Conservation (phyloP, 495 filamentous ascomycete species). For the Aspergillus coremiiformis region DNA sequence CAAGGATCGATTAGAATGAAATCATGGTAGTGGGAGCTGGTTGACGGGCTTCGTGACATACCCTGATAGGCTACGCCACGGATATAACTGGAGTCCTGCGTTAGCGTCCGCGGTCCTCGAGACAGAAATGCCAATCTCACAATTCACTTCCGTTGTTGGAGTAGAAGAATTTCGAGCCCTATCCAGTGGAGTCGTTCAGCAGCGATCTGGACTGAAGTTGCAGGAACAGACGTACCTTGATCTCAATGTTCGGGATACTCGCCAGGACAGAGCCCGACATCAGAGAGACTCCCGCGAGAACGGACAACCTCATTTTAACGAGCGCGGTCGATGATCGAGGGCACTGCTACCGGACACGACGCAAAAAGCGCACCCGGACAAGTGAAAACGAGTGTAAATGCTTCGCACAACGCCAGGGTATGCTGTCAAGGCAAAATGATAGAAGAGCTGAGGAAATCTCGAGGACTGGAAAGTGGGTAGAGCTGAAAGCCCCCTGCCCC, state of each 20-base stretch:
- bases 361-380: too few relatives aligned
- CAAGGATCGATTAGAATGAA: not conserved
- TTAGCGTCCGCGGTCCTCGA: not conserved
- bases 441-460: too few relatives aligned
- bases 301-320: not conserved
- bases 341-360: too few relatives aligned
- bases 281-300: not conserved
- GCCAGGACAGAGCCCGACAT: not conserved
- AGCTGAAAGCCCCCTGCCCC: too few relatives aligned
- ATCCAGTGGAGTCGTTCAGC: not conserved
- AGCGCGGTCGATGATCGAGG: too few relatives aligned
- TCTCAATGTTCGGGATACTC: not conserved
- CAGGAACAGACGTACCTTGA: slow-evolving; percentile 8
- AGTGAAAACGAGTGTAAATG: too few relatives aligned
- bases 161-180: slow-evolving; percentile 73
- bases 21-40: not conserved
- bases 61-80: slow-evolving; percentile 82
- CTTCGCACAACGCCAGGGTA: too few relatives aligned
- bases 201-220: not conserved
- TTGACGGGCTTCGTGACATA: slow-evolving; percentile 25
- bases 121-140: not conserved
- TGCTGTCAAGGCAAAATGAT: too few relatives aligned
- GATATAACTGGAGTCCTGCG: slow-evolving; percentile 48
- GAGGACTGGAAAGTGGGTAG: too few relatives aligned
- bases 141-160: slow-evolving; percentile 56